Evolutionary conservation across 2,329 filamentous ascomycete species (phyloP).

Genomic region (Fusarium circinatum): DNA sequence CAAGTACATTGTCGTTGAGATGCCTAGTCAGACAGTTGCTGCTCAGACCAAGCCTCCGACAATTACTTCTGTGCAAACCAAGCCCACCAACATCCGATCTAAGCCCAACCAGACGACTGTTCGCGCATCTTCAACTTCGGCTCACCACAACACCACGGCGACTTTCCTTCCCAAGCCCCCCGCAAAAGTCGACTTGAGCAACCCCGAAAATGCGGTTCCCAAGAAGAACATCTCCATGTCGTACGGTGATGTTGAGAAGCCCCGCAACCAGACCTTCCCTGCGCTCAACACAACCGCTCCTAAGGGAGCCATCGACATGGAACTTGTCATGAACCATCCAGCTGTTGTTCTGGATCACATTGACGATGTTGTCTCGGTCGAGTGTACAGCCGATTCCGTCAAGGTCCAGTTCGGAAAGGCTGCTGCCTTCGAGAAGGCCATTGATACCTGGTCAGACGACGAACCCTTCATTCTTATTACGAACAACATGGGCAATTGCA

Average conservation of each 20-base stretch:
- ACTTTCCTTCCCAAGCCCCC: slow-evolving; percentile 15
- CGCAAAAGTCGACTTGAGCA: neutral
- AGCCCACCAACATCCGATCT: neutral
- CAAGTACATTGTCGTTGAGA: slow-evolving; percentile 18
- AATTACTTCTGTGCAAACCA: neutral
- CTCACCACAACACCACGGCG: slow-evolving; percentile 4
- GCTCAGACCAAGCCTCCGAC: neutral
- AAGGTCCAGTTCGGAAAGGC: slow-evolving; percentile 6
- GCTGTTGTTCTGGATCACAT: slow-evolving; percentile 16
- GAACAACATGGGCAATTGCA: slow-evolving; percentile 9
- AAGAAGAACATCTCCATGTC: slow-evolving; percentile 17
- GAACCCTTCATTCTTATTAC: slow-evolving; percentile 7
- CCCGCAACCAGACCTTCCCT: neutral
- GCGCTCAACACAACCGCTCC: neutral
- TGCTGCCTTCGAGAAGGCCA: neutral
- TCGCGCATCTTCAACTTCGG: neutral
- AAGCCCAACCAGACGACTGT: slow-evolving; percentile 8
- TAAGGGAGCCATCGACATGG: neutral
- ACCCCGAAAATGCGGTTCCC: slow-evolving; percentile 8
- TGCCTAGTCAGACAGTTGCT: neutral
- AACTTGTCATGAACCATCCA: slow-evolving; percentile 16
- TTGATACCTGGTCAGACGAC: neutral
- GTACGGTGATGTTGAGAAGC: slow-evolving; percentile 3
- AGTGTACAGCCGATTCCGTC: neutral
- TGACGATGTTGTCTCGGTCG: neutral